These are phyloP conservation scores for Leishmania amazonensis DNA, from an alignment of 208 protist genomes.

Conservation along the genomic window DNA sequence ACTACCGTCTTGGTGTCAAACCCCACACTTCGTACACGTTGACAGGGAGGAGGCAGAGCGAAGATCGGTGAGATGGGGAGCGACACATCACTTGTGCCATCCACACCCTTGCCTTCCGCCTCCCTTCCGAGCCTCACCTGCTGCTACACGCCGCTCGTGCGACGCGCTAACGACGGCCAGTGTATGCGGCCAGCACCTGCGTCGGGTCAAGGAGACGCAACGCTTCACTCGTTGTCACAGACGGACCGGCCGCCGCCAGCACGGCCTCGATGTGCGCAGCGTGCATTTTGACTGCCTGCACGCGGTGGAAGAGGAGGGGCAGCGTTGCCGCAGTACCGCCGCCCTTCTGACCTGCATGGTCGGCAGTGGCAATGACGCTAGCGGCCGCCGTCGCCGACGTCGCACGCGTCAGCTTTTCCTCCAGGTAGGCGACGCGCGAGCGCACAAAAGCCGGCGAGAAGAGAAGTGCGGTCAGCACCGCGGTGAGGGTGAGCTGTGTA, in stretches of 20 bases:
- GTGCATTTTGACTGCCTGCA: slow-evolving; percentile 31
- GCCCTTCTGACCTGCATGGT: neutral
- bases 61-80: neutral
- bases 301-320: slow-evolving; percentile 28
- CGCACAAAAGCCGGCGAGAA: slow-evolving; percentile 31
- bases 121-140: neutral
- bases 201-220: slow-evolving; percentile 3
- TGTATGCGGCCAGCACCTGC: slow-evolving; percentile 10
- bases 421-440: slow-evolving; percentile 17
- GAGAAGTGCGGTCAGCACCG: slow-evolving; percentile 27
- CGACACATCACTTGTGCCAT: neutral
- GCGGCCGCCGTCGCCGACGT: slow-evolving; percentile 11
- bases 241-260: slow-evolving; percentile 1
- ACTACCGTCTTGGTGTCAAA: neutral
- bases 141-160: neutral
- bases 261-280: slow-evolving; percentile 17
- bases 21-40: neutral
- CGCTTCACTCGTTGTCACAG: neutral
- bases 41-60: neutral
- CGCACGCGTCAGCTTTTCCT: slow-evolving; percentile 17
- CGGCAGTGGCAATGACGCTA: neutral
- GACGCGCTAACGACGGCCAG: neutral
- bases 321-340: slow-evolving; percentile 9
- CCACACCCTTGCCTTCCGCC: neutral
- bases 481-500: slow-evolving; percentile 18